Evolutionary conservation across 176 grass and related monocot species (phyloP).

Genomic region (Alopecurus myosuroides): DNA sequence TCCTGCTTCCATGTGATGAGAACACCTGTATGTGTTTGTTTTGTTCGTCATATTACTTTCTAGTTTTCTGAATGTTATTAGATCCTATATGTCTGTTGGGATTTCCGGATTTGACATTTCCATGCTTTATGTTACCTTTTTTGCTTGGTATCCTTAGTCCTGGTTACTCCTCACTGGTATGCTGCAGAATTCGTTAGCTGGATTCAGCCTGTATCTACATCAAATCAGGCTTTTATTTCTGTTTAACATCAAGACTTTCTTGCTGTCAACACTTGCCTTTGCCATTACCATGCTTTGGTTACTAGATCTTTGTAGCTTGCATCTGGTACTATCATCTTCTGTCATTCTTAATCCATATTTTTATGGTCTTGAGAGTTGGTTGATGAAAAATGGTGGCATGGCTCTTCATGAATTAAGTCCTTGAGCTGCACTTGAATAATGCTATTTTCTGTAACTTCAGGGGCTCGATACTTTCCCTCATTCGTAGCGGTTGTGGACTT

Average conservation of each 20-base stretch:
- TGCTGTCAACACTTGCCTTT: not conserved
- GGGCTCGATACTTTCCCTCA: not conserved
- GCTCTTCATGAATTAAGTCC: constrained; percentile 1
- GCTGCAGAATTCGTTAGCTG: not conserved
- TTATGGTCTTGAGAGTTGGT: not conserved
- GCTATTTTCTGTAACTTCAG: not conserved
- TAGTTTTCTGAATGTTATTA: not conserved
- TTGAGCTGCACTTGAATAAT: not conserved
- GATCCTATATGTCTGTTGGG: not conserved
- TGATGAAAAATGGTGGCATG: not conserved
- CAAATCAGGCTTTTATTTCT: not conserved
- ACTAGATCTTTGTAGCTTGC: not conserved
- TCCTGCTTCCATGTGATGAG: not conserved
- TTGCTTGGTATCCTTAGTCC: not conserved
- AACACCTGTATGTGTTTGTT: not conserved
- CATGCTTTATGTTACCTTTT: not conserved
- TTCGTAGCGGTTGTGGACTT: not conserved
- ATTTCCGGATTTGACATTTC: not conserved
- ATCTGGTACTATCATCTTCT: not conserved
- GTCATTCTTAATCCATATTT: not conserved
- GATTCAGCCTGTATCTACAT: not conserved
- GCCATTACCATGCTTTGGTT: not conserved
- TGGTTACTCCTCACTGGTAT: not conserved
- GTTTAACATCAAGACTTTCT: not conserved
- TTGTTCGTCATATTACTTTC: not conserved